Percentiles rank a stretch among this genome's conserved stretches.
phyloP scores from a whole-genome alignment of 805 yeast genomes.

The Jamesozyma hellenica region DNA sequence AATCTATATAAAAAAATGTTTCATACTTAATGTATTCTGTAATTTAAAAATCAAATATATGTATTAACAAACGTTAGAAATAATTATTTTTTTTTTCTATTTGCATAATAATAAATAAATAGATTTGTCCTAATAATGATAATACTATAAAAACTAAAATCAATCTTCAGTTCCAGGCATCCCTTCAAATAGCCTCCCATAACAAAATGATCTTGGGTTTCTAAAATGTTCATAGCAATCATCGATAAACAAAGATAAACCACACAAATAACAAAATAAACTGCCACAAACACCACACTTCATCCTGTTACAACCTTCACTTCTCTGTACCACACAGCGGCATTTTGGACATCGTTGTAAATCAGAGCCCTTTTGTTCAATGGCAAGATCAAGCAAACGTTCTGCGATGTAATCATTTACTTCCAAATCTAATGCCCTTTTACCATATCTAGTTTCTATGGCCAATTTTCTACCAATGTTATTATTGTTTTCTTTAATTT shows the following conservation, averaged over 20 bases:
- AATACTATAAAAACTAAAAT: no score
- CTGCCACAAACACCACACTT: slow-evolving; percentile 40
- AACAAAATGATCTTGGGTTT: slow-evolving; percentile 35
- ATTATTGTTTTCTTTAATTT: slow-evolving; percentile 16
- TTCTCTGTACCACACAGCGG: slow-evolving; percentile 37
- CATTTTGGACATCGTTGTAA: slow-evolving; percentile 47
- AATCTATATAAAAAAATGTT: neutral
- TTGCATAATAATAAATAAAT: neutral
- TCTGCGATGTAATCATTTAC: slow-evolving; percentile 40
- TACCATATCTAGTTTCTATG: slow-evolving; percentile 38
- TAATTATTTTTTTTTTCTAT: neutral
- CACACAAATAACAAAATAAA: slow-evolving; percentile 48
- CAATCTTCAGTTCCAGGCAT: slow-evolving; percentile 28
- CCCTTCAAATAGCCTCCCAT: slow-evolving; percentile 44
- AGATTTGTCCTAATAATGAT: no score
- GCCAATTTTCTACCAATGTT: slow-evolving; percentile 27
- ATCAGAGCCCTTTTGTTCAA: slow-evolving; percentile 34
- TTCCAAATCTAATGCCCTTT: slow-evolving; percentile 32
- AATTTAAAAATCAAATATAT: no score
- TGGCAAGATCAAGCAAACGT: slow-evolving; percentile 35
- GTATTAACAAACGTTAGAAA: no score
- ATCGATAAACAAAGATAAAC: slow-evolving; percentile 28
- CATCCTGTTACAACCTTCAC: slow-evolving; percentile 61
- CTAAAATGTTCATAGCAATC: slow-evolving; percentile 47
- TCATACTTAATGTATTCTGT: neutral